A percentile compares a stretch with the other conserved stretches of the same genome.
Conservation (phyloP, 2,329 filamentous ascomycete genomes). For the Calcarisporium arbuscula region DNA sequence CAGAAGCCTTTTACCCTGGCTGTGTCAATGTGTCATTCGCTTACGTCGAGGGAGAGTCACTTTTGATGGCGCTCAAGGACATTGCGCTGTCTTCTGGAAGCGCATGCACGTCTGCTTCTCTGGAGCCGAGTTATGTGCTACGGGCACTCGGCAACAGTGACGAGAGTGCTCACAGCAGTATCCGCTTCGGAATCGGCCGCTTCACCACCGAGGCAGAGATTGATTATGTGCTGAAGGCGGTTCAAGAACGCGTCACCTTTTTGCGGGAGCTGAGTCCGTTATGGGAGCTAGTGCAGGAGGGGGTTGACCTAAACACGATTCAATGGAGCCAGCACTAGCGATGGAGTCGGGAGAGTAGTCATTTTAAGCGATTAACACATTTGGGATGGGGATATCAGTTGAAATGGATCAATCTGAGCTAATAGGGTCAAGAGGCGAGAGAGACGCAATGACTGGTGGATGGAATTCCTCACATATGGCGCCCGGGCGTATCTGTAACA, state of each 20-base stretch:
- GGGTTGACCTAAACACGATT: constrained; percentile 90
- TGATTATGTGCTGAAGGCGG: constrained; percentile 94
- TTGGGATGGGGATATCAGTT: no score
- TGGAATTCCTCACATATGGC: no score
- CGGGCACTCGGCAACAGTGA: constrained; percentile 93
- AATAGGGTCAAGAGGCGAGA: no score
- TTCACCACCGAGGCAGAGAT: constrained; percentile 96
- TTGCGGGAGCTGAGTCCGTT: constrained; percentile 89
- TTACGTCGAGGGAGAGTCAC: constrained; percentile 95
- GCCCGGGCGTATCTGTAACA: constrained; percentile 25
- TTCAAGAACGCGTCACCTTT: constrained; percentile 84
- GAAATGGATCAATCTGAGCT: no score
- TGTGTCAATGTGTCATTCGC: constrained; percentile 98
- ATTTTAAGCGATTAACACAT: no score
- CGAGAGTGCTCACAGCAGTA: constrained; percentile 95
- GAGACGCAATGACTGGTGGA: no score
- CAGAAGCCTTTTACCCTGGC: constrained; percentile 79
- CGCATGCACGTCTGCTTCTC: constrained; percentile 91
- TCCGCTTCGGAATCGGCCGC: constrained; percentile 92
- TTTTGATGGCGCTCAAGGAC: constrained; percentile 97
- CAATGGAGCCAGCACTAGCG: constrained; percentile 93
- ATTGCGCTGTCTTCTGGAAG: constrained; percentile 95
- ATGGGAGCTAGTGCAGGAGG: constrained; percentile 97
- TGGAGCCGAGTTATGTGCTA: constrained; percentile 94
- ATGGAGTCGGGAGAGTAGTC: background rate